Evolutionary conservation across 192 early-diverging fungal genomes (phyloP), one percentile per base, ranked within the genome.

Genomic region (Entomortierella chlamydospora): DNA sequence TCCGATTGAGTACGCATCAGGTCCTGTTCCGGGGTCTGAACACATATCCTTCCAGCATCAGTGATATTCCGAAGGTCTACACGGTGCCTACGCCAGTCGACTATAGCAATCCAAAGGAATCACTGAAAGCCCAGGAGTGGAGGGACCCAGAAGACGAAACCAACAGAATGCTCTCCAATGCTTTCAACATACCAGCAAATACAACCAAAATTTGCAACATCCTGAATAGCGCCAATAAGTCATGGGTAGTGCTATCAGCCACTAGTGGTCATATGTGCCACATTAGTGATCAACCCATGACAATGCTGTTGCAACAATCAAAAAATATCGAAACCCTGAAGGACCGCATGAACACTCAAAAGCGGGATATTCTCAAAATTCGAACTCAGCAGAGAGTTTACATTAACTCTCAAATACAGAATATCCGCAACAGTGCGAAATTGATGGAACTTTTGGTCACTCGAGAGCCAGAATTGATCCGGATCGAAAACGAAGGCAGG

Each of bases 291-390:
- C 0, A 1, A n/a, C 20, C 15, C n/a, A 28, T 45, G 31, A 51
- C 7, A 0, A 20, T 22, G 20, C 39, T 77, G 22, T 13, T 64
- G 17, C n/a, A 25, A 5, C 22, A 34, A 8, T 49, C 43, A 2
- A 68, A 50, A 26, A 76, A 76, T 45, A 37, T 76, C 13, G 28
- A 68, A 28, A 22, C 53, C 0, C 43, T 68, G 7, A 25, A 55
- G 43, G 18, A 2, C 4, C 65, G 73, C 7, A 4, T 68, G 54
- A 45, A 37, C 10, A 23, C n/a, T 12, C 60, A 55, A 10, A 47
- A 26, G 22, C 25, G 9, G 4, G 25, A 0, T 3, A 49, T 29
- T 1, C 13, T 30, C 18, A n/a, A 25, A 8, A 11, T 18, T 0
- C 11, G 23, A 22, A 61, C 8, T 26, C 30, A 20, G 0, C 34